A percentile compares a stretch with the other conserved stretches of the same genome.
These are phyloP conservation scores for Arthrobotrys entomopaga DNA, from an alignment of 2,329 filamentous ascomycete species.

Conservation along the genomic window DNA sequence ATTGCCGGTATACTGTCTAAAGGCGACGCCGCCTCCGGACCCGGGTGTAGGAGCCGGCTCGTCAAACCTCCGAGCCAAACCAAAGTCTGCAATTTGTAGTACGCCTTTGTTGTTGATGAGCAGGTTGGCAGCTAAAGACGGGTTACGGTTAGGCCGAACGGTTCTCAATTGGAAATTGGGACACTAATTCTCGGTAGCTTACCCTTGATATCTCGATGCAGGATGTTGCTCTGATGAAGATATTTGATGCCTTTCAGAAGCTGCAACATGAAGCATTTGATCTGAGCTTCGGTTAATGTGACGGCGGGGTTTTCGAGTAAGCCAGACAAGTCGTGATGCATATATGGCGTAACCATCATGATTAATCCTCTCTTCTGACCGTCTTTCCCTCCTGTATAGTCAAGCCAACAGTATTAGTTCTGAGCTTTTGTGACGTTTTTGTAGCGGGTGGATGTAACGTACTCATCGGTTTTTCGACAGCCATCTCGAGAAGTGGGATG, in stretches of 20 bases:
- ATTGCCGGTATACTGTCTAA: conserved; percentile 91
- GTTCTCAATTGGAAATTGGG: background rate
- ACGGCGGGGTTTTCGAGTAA: conserved; percentile 94
- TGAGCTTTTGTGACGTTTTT: background rate
- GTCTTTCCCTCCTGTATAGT: conserved; percentile 71
- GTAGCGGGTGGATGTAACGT: conserved; percentile 7
- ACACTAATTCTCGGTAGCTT: conserved; percentile 27
- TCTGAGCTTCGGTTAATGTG: conserved; percentile 84
- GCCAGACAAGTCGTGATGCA: conserved; percentile 98
- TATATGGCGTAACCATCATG: conserved; percentile 99
- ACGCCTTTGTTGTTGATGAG: conserved; percentile 94
- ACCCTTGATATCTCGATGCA: conserved; percentile 96
- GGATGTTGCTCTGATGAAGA: conserved; percentile 82
- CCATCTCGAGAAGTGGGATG: conserved; percentile 91
- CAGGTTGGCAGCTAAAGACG: conserved; percentile 78
- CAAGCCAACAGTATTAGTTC: conserved; percentile 12
- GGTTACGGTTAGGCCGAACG: conserved; percentile 6
- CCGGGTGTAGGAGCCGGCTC: conserved; percentile 81
- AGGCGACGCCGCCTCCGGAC: conserved; percentile 82
- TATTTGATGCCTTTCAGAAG: conserved; percentile 89
- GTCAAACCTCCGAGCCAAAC: conserved; percentile 91
- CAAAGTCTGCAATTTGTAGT: conserved; percentile 96
- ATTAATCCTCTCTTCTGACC: conserved; percentile 74
- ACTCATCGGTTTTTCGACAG: conserved; percentile 76
- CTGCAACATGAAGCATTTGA: conserved; percentile 98